phyloP scores from a whole-genome alignment of 208 protist species.

The Trypanosoma scelopori region DNA sequence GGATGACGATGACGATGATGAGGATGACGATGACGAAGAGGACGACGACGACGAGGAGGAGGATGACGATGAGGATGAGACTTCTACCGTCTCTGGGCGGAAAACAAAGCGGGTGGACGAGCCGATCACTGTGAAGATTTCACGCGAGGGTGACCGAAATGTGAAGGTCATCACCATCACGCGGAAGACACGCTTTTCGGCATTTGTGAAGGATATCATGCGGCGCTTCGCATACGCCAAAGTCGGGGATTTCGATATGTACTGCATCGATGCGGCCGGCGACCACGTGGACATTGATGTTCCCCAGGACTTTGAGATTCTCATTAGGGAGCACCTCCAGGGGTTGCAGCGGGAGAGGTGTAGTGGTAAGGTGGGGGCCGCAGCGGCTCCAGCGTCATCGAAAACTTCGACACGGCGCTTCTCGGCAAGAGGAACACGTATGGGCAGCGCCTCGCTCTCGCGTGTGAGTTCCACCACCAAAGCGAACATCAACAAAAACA shows the following conservation, averaged over 20 bases:
- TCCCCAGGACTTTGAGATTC: constrained; percentile 54
- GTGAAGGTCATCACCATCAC: constrained; percentile 66
- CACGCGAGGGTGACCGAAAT: constrained; percentile 72
- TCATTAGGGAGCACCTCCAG: constrained; percentile 39
- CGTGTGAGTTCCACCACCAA: not conserved
- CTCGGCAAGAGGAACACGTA: constrained; percentile 2
- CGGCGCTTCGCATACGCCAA: constrained; percentile 61
- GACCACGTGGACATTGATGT: constrained; percentile 85
- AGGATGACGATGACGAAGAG: constrained; percentile 28
- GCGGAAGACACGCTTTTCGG: constrained; percentile 35
- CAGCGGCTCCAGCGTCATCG: not conserved
- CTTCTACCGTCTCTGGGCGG: constrained; percentile 2
- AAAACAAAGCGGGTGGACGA: constrained; percentile 3
- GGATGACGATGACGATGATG: constrained; percentile 28
- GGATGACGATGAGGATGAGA: constrained; percentile 19
- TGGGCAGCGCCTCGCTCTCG: constrained; percentile 14
- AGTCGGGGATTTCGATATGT: constrained; percentile 76
- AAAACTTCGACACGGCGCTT: not conserved
- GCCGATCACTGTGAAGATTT: constrained; percentile 64
- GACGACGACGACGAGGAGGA: constrained; percentile 20
- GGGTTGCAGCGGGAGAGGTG: constrained; percentile 13
- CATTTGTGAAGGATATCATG: constrained; percentile 60
- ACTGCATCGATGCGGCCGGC: constrained; percentile 61
- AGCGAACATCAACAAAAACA: too few relatives aligned
- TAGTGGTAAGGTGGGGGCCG: not conserved